Evolutionary conservation across 2,329 filamentous ascomycete genomes (phyloP).

Genomic region (Alternaria hordeiaustralica): DNA sequence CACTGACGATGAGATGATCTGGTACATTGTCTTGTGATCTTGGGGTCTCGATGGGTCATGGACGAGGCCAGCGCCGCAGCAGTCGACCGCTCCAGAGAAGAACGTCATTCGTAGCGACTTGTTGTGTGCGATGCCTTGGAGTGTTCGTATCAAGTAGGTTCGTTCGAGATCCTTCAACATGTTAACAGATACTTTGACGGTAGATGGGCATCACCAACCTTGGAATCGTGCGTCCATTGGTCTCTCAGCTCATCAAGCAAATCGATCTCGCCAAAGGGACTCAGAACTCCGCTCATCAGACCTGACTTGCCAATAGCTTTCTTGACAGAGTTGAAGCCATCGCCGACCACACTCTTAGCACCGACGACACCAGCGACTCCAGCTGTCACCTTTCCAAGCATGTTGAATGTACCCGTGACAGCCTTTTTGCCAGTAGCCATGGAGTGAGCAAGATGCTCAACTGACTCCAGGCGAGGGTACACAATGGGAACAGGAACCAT

Average conservation of each 20-base stretch:
- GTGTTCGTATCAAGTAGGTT: slow-evolving; percentile 92
- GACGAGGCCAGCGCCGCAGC: slow-evolving; percentile 87
- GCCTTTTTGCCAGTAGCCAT: slow-evolving; percentile 95
- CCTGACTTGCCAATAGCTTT: slow-evolving; percentile 95
- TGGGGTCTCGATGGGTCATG: slow-evolving; percentile 90
- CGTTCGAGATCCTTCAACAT: slow-evolving; percentile 78
- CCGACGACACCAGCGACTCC: slow-evolving; percentile 95
- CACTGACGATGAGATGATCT: slow-evolving; percentile 90
- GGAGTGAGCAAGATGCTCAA: slow-evolving; percentile 89
- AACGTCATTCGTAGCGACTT: slow-evolving; percentile 98
- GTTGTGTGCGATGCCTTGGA: slow-evolving; percentile 93
- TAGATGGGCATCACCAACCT: slow-evolving; percentile 58
- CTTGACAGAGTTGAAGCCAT: slow-evolving; percentile 94
- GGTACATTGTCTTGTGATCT: slow-evolving; percentile 99
- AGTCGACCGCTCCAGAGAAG: slow-evolving; percentile 89
- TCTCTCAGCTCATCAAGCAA: slow-evolving; percentile 93
- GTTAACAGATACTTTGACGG: slow-evolving; percentile 10
- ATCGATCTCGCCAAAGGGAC: slow-evolving; percentile 95
- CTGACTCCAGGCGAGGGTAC: slow-evolving; percentile 88
- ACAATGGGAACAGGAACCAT: slow-evolving; percentile 91
- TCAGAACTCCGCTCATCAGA: slow-evolving; percentile 93
- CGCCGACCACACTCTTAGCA: slow-evolving; percentile 88
- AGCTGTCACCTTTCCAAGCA: slow-evolving; percentile 92
- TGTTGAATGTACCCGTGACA: slow-evolving; percentile 94
- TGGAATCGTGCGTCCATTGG: slow-evolving; percentile 97